Evolutionary conservation across 352 stramenopile species (phyloP), one percentile per base, ranked within the genome.

Genomic region (Globisporangium radiosum): DNA sequence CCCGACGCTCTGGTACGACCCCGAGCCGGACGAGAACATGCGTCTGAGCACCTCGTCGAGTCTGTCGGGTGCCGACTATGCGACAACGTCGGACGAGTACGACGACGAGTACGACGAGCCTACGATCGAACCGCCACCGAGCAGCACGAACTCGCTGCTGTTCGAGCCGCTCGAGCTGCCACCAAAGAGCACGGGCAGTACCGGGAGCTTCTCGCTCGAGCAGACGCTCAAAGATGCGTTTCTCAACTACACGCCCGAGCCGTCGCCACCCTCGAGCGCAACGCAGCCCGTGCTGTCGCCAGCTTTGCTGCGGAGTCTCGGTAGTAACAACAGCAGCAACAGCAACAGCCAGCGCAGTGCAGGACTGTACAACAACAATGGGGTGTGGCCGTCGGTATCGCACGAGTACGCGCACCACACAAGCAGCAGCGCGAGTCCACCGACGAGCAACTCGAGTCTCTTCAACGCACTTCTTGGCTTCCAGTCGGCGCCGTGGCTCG

Each of bases 141-240:
- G 54, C 42, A 60, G 49, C 60, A 66, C 54, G 47, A 62, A 66
- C 60, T 66, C 60, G 49, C 56, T 66, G 17, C 37, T 63, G 39
- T 50, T 66, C 10, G 60, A 66, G n/a, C 60, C 60, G 7, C 49
- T 66, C 2, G 60, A 66, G 4, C 37, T 64, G 37, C 48, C 51
- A 19, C 59, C 59, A 8, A 59, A 53, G 36, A 59, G 51, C 45
- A 56, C 54, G 7, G 54, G 19, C 43, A 63, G 52, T 45, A 64
- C 52, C 0, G 59, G 58, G n/a, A 63, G 50, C 42, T 25, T 63
- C 40, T 63, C 57, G 57, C 50, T 63, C 33, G 50, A 53, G 56
- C 56, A 62, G 43, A 63, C 56, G 40, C 56, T 75, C 42, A 71
- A 67, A 50, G 68, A 75, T 47, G 61, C 60, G 6, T 75, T 75